Conservation (phyloP, 2,329 filamentous ascomycete genomes). For the Aschersonia sp. region DNA sequence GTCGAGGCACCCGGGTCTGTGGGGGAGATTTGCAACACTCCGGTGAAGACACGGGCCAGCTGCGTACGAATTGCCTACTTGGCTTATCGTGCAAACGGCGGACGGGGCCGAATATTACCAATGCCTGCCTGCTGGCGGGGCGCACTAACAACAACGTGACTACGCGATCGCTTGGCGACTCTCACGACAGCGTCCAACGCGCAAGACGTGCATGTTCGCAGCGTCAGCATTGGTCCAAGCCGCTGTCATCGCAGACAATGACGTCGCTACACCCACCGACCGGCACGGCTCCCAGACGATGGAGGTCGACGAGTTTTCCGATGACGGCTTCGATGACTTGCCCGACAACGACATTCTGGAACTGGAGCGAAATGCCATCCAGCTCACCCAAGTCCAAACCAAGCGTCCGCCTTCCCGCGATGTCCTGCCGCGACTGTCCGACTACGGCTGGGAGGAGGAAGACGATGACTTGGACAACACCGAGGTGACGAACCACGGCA, state of each 20-base stretch:
- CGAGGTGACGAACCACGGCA: constrained; percentile 36
- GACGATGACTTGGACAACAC: constrained; percentile 45
- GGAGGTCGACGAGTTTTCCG: constrained; percentile 43
- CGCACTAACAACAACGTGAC: constrained; percentile 2
- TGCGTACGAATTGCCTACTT: too few relatives aligned
- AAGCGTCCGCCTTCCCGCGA: constrained; percentile 9
- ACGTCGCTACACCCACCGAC: not conserved
- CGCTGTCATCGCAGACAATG: constrained; percentile 3
- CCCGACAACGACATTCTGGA: constrained; percentile 43
- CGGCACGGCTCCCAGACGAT: constrained; percentile 11
- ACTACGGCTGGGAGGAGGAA: constrained; percentile 34
- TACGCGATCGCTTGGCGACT: constrained; percentile 5
- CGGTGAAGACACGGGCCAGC: too few relatives aligned
- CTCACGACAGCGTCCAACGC: not conserved
- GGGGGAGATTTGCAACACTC: too few relatives aligned
- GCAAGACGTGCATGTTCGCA: not conserved
- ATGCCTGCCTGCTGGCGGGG: too few relatives aligned
- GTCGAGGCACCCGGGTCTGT: too few relatives aligned
- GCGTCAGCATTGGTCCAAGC: too few relatives aligned
- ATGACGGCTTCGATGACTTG: constrained; percentile 48
- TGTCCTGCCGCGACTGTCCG: constrained; percentile 14
- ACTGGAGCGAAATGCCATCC: constrained; percentile 49
- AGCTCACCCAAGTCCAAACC: constrained; percentile 35
- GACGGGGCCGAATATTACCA: too few relatives aligned
- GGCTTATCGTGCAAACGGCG: too few relatives aligned